Evolutionary conservation across 768 basidiomycete genomes (phyloP).

Genomic region (Hericium rajendrae): DNA sequence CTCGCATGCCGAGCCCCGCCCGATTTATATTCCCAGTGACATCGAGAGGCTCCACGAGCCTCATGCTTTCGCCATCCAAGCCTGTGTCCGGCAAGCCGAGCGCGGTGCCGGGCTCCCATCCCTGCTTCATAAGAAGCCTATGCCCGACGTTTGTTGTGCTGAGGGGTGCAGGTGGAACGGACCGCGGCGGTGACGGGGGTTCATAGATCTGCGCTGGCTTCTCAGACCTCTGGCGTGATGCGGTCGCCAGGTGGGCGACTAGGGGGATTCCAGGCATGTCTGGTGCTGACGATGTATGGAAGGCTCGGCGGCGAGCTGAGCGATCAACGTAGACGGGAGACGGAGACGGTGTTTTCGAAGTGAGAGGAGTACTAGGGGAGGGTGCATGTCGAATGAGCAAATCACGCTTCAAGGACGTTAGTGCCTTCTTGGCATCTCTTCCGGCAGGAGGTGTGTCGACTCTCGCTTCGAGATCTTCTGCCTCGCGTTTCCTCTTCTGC

Average conservation of each 20-base stretch:
- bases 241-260: conserved; percentile 4
- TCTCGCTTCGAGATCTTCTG: conserved; percentile 6
- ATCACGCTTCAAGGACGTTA: conserved; percentile 54
- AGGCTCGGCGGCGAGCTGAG: conserved; percentile 57
- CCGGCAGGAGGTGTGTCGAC: not conserved
- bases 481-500: conserved; percentile 18
- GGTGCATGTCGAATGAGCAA: conserved; percentile 43
- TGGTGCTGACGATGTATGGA: conserved; percentile 41
- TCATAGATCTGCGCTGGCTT: conserved; percentile 1
- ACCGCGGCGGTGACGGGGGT: conserved; percentile 20
- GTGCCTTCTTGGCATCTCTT: conserved; percentile 53
- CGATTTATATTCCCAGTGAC: conserved; percentile 33
- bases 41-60: conserved; percentile 50
- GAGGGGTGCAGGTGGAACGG: conserved; percentile 40
- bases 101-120: conserved; percentile 62
- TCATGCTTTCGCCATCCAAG: conserved; percentile 22
- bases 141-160: conserved; percentile 56
- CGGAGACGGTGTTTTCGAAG: no score
- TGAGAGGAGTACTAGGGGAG: not conserved
- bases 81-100: conserved; percentile 28
- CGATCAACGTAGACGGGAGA: conserved; percentile 49
- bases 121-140: conserved; percentile 59
- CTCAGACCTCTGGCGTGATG: not conserved
- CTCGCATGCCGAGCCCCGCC: conserved; percentile 45
- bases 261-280: conserved; percentile 41